These are phyloP conservation scores for Suhomyces sp. DNA, from an alignment of 805 yeast species.

Conservation along the genomic window DNA sequence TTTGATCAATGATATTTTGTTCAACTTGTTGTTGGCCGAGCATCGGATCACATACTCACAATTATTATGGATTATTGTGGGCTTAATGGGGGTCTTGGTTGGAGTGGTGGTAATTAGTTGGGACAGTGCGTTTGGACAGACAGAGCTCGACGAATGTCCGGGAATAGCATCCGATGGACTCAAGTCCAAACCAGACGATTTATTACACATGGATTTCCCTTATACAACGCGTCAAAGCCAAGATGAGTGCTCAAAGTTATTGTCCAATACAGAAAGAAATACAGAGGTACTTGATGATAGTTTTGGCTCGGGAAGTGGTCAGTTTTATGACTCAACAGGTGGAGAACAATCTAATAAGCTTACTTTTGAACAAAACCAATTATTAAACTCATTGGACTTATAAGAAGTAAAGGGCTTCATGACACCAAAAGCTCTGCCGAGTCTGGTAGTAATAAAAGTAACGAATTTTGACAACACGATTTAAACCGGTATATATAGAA, in stretches of 20 bases:
- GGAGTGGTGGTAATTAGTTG: slow-evolving; percentile 72
- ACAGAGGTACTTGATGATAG: slow-evolving; percentile 11
- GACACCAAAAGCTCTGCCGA: no score
- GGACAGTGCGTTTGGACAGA: slow-evolving; percentile 35
- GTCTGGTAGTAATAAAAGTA: no score
- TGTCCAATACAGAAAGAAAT: neutral
- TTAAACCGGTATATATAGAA: no score
- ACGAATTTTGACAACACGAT: no score
- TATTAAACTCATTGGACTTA: slow-evolving; percentile 45
- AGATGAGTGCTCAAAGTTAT: neutral
- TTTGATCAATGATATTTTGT: slow-evolving; percentile 45
- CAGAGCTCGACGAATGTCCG: neutral
- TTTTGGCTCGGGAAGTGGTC: slow-evolving; percentile 7
- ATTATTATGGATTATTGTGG: slow-evolving; percentile 44
- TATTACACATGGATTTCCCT: neutral
- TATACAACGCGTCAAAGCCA: no score
- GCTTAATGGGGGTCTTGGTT: slow-evolving; percentile 51
- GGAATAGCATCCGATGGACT: neutral
- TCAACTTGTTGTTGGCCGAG: slow-evolving; percentile 60
- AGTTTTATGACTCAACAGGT: slow-evolving; percentile 1
- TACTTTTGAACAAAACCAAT: slow-evolving; percentile 54
- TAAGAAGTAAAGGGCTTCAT: no score
- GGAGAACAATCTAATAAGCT: slow-evolving; percentile 16
- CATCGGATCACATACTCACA: slow-evolving; percentile 46
- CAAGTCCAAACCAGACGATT: neutral